Conservation (phyloP, 257 asterid genomes). For the Perilla frutescens region DNA sequence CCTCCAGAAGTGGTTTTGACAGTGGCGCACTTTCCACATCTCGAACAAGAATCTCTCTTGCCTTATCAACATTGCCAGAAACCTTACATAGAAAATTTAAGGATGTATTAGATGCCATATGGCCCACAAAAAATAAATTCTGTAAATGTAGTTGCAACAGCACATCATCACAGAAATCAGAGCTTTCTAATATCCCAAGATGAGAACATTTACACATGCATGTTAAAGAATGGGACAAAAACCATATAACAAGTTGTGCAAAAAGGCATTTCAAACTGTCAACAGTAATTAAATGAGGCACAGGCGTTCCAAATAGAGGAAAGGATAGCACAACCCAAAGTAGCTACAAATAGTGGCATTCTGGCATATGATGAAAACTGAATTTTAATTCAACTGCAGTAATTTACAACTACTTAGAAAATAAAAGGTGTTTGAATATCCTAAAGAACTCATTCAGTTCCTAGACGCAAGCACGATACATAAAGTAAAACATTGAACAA, state of each 20-base stretch:
- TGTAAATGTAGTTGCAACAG: neutral
- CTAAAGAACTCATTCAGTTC: constrained; percentile 2
- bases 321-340: no score
- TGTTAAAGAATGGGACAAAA: neutral
- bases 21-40: constrained; percentile 77
- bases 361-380: no score
- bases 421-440: neutral
- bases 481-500: neutral
- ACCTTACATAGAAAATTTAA: constrained; percentile 52
- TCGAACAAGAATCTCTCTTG: constrained; percentile 60
- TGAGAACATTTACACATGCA: neutral
- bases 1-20: constrained; percentile 96
- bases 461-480: constrained; percentile 12
- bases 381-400: no score
- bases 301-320: neutral
- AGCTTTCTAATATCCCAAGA: constrained; percentile 3
- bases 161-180: constrained; percentile 2
- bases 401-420: neutral
- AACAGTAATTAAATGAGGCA: neutral
- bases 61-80: constrained; percentile 60
- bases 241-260: neutral
- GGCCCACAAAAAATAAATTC: neutral
- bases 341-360: no score
- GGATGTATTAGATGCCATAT: constrained; percentile 5
- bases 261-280: constrained; percentile 1